Conservation (phyloP, 805 yeast species). For the Priceomyces haplophilus region DNA sequence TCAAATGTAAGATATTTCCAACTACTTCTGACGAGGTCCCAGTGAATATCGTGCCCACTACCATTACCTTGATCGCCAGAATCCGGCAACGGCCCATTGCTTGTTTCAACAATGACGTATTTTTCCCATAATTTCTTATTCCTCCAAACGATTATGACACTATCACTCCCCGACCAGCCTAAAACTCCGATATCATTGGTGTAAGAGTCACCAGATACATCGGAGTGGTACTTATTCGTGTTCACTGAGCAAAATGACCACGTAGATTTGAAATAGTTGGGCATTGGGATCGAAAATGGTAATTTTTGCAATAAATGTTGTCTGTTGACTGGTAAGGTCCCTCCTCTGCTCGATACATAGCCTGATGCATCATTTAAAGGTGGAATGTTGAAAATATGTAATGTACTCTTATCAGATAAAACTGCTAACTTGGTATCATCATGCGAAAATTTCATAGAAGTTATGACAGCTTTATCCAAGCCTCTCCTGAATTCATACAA, state of each 20-base stretch:
- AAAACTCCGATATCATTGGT: slow-evolving; percentile 33
- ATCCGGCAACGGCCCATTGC: slow-evolving; percentile 7
- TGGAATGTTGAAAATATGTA: slow-evolving; percentile 72
- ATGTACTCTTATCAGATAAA: slow-evolving; percentile 81
- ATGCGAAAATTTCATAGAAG: slow-evolving; percentile 81
- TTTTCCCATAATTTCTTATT: slow-evolving; percentile 80
- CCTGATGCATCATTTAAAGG: slow-evolving; percentile 10
- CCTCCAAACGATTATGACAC: slow-evolving; percentile 74
- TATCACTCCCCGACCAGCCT: slow-evolving; percentile 78
- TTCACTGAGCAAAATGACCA: slow-evolving; percentile 86
- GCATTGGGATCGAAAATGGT: slow-evolving; percentile 59
- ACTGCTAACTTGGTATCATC: slow-evolving; percentile 76
- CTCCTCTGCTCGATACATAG: slow-evolving; percentile 5
- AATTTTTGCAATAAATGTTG: slow-evolving; percentile 63
- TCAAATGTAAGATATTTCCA: slow-evolving; percentile 24
- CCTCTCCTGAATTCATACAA: slow-evolving; percentile 90
- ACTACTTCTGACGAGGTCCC: slow-evolving; percentile 22
- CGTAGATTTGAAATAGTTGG: slow-evolving; percentile 70
- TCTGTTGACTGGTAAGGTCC: slow-evolving; percentile 38
- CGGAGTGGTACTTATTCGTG: slow-evolving; percentile 38
- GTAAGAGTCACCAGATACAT: slow-evolving; percentile 10
- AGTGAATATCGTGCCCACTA: slow-evolving; percentile 8
- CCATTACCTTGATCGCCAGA: no score
- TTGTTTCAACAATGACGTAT: slow-evolving; percentile 60
- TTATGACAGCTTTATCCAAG: slow-evolving; percentile 75